Base-by-base conservation (phyloP, 2,329 filamentous ascomycete genomes). In the Massarina eburnea region DNA sequence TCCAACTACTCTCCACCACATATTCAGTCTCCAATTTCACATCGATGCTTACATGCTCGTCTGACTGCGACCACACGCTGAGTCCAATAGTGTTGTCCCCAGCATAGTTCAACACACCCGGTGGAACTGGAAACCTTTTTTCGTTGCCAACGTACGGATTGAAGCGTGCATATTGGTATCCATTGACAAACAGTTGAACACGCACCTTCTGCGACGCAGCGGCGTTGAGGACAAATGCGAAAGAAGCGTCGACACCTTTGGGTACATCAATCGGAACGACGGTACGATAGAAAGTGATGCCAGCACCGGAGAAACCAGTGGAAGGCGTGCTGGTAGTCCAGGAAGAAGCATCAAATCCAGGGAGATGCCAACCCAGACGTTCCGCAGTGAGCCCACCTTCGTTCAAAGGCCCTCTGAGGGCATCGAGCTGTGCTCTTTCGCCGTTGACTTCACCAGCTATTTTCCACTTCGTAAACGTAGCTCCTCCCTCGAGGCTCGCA, bases 161-260 rank as follows among this genome's bases (percentile, higher is more conserved):
- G 56, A 78, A 85, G 7, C 80, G 75, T 2, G 79, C 82, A 52
- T 82, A 85, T 57, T 84, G 81, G 55, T 84, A 85, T 0, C 82
- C 82, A 44, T 85, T 85, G n/a, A 85, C 76, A 44, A 81, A 85
- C 2, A 85, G 61, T 54, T 82, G 75, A 0, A 76, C 78, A 9
- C 82, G 73, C 10, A 80, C 73, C 0, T 73, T 71, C 14, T 68
- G 65, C 5, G 71, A 70, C 0, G 68, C 63, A 0, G 76, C 70
- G 0, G 78, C 76, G 0, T 73, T 74, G 2, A 85, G 66, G 2
- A 74, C 69, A 56, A 85, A 80, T 0, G 79, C 79, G 22, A 85
- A 71, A 0, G 79, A 79, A 0, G 82, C 76, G 44, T 85, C 82
- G 0, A 81, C 59, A 0, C 75, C 76, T 0, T 62, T 51, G 0